phyloP scores from a whole-genome alignment of 108 stramenopile species.

The Conticribra guillardii region DNA sequence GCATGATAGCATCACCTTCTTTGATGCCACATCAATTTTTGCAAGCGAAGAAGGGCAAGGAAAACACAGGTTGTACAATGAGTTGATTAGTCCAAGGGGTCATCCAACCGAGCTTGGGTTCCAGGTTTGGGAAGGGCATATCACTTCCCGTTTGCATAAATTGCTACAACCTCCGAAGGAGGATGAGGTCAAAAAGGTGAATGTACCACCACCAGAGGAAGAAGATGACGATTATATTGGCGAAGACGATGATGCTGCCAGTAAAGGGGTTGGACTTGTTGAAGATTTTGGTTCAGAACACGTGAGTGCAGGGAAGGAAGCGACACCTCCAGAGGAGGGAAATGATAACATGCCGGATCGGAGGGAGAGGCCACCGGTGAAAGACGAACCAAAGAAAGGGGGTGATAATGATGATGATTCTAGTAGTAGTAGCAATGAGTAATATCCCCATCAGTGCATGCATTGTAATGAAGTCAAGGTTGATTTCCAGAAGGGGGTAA shows the following conservation, averaged over 20 bases:
- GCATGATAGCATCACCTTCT: slow-evolving; percentile 67
- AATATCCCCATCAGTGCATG: too few relatives aligned
- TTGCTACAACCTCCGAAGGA: slow-evolving; percentile 12
- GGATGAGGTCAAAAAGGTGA: neutral
- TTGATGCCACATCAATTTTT: slow-evolving; percentile 80
- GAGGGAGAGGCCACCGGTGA: neutral
- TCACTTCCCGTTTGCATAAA: slow-evolving; percentile 19
- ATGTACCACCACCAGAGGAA: neutral
- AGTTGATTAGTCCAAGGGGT: slow-evolving; percentile 65
- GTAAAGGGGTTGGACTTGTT: too few relatives aligned
- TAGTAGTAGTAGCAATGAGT: too few relatives aligned
- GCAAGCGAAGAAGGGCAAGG: slow-evolving; percentile 46
- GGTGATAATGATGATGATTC: slow-evolving; percentile 12
- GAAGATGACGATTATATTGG: neutral
- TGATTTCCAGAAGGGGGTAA: too few relatives aligned
- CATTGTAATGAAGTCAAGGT: too few relatives aligned
- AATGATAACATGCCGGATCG: neutral
- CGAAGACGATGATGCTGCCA: neutral
- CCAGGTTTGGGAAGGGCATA: slow-evolving; percentile 56
- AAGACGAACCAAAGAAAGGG: neutral
- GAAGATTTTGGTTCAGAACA: slow-evolving; percentile 27
- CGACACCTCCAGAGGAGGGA: slow-evolving; percentile 6
- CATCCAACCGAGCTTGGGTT: slow-evolving; percentile 78
- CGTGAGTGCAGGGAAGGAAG: slow-evolving; percentile 37
- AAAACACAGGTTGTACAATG: slow-evolving; percentile 50